Base-by-base conservation (phyloP, 2,329 filamentous ascomycete species). In the Penicillium sp. region DNA sequence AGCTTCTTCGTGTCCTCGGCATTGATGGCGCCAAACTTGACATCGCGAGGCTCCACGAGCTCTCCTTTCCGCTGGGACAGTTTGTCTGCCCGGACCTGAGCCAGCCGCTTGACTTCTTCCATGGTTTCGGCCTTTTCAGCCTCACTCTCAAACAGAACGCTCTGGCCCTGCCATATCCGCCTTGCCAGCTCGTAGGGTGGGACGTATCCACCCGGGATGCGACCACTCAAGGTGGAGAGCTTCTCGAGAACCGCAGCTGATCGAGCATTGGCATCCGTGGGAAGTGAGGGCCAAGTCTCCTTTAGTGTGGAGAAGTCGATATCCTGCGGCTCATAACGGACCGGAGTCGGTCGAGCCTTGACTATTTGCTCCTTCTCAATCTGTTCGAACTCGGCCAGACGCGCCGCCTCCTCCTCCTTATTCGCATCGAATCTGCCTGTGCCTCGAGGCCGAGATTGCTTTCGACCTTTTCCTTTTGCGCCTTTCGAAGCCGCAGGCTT, bases 211-310 rank as follows among this genome's bases (percentile, higher is more conserved):
- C 67, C 62, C 13, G 66, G 52, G 42, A 61, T 65, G 28, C 66
- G 69, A 13, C 62, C 68, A 44, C 69, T 66, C 44, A 70, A 53
- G 47, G 53, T 62, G 3, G 64, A 62, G 15, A 73, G 52, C 50
- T 71, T 70, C 42, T 70, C 67, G 24, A 65, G 46, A 23, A 72
- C 56, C 8, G 62, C 61, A 25, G 62, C 63, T 5, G 60, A 59
- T 29, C 58, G 61, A 2, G 61, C 62, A 5, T 60, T 59, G 6
- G 52, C 42, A 31, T 64, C 62, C 2, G 66, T 66, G 1, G 71
- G 69, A 7, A 73, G 49, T 25, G 69, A 62, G 18, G 71, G 71
- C 71, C 71, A 73, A 9, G 69, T 73, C 25, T 69, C 60, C 43
- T 57, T 63, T 46, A 73, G 42, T 31, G 59, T 64, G 13, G 64